These are phyloP conservation scores for Fusarium xylarioides DNA, from an alignment of 2,329 filamentous ascomycete species.

Conservation along the genomic window DNA sequence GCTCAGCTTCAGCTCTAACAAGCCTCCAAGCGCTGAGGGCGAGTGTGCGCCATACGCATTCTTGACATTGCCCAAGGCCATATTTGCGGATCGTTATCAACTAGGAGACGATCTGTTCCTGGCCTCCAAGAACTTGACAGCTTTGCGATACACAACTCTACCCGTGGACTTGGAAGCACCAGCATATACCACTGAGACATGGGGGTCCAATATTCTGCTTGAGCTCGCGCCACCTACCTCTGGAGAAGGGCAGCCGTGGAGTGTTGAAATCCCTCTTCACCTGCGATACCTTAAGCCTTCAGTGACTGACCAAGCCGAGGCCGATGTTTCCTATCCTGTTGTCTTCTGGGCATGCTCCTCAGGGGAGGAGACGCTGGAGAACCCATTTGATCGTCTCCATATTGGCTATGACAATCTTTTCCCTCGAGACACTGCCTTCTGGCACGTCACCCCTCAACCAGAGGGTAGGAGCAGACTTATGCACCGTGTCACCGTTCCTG, in stretches of 20 bases:
- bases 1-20: conserved; percentile 66
- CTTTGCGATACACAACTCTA: conserved; percentile 73
- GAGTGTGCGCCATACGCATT: conserved; percentile 80
- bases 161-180: conserved; percentile 92
- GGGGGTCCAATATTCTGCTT: conserved; percentile 83
- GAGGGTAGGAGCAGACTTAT: conserved; percentile 53
- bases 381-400: conserved; percentile 85
- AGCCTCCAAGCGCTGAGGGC: conserved; percentile 61
- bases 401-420: conserved; percentile 90
- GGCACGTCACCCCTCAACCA: conserved; percentile 72
- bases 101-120: conserved; percentile 80
- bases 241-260: conserved; percentile 61
- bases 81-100: conserved; percentile 92
- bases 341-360: conserved; percentile 91
- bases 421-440: conserved; percentile 79
- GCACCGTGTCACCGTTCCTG: conserved; percentile 69
- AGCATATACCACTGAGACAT: conserved; percentile 76
- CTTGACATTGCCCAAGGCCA: conserved; percentile 79
- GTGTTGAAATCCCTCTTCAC: conserved; percentile 80
- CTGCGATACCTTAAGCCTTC: conserved; percentile 80
- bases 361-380: conserved; percentile 73
- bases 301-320: conserved; percentile 59
- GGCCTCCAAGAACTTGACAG: conserved; percentile 78
- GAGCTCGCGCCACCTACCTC: conserved; percentile 69
- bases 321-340: conserved; percentile 79